phyloP scores from a whole-genome alignment of 352 stramenopile species.

The Phytophthora uliginosa region DNA sequence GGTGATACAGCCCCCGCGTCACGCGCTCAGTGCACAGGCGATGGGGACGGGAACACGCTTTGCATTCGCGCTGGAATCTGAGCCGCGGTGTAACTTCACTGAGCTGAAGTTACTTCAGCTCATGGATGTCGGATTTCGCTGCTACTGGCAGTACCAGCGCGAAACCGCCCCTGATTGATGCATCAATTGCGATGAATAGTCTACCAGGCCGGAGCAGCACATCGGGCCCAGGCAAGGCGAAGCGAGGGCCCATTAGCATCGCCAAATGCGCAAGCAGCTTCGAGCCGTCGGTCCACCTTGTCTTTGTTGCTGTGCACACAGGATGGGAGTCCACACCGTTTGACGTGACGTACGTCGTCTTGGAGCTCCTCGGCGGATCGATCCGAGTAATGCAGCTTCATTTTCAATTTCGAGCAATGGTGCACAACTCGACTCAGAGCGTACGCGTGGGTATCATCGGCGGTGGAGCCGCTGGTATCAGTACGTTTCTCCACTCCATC shows the following conservation, averaged over 20 bases:
- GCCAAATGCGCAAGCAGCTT: slow-evolving; percentile 24
- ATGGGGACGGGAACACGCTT: slow-evolving; percentile 16
- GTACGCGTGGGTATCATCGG: slow-evolving; percentile 72
- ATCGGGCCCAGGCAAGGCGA: not conserved
- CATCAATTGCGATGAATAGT: slow-evolving; percentile 21
- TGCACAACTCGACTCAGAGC: slow-evolving; percentile 23
- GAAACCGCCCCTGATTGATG: not conserved
- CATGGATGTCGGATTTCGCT: slow-evolving; percentile 8
- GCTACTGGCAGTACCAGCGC: not conserved
- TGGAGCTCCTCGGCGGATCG: slow-evolving; percentile 3
- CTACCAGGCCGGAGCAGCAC: not conserved
- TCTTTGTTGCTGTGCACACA: slow-evolving; percentile 33
- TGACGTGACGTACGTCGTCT: not conserved
- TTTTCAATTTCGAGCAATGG: slow-evolving; percentile 33
- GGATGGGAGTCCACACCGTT: slow-evolving; percentile 10
- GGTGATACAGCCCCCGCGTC: slow-evolving; percentile 15
- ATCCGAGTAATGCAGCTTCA: slow-evolving; percentile 6
- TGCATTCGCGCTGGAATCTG: not conserved
- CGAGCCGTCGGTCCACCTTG: slow-evolving; percentile 22
- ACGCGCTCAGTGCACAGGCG: slow-evolving; percentile 15
- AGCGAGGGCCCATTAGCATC: not conserved
- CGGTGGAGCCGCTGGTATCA: slow-evolving; percentile 72
- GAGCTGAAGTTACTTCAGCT: too few relatives aligned
- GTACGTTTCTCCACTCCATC: slow-evolving; percentile 40
- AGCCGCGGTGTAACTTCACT: not conserved